Evolutionary conservation across 2,329 filamentous ascomycete genomes (phyloP).

Genomic region (Verticillium tricorpus): DNA sequence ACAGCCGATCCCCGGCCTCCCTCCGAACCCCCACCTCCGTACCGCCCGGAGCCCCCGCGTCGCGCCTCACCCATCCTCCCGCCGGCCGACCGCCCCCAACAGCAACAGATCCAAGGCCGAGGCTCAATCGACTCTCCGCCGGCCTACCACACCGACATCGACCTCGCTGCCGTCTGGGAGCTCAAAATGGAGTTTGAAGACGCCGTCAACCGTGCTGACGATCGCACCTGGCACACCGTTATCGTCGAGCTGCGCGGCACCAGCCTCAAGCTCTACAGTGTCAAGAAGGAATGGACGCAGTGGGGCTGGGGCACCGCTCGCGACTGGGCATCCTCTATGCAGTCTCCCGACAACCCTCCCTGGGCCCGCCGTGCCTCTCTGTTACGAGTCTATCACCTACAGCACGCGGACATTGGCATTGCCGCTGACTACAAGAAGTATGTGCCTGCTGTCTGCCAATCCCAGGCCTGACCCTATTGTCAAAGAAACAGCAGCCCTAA

Average conservation of each 20-base stretch:
- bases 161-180: conserved; percentile 52
- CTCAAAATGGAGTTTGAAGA: conserved; percentile 64
- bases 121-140: conserved; percentile 42
- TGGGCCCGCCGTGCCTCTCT: conserved; percentile 52
- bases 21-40: conserved; percentile 40
- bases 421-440: conserved; percentile 69
- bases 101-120: background rate
- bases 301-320: conserved; percentile 43
- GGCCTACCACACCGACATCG: conserved; percentile 52
- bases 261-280: conserved; percentile 59
- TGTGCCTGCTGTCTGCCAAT: conserved; percentile 20
- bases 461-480: background rate
- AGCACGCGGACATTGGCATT: conserved; percentile 71
- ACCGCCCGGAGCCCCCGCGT: conserved; percentile 16
- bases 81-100: background rate
- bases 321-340: conserved; percentile 37
- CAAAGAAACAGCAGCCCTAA: background rate
- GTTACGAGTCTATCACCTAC: conserved; percentile 64
- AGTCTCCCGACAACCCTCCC: conserved; percentile 42
- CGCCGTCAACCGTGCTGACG: conserved; percentile 56
- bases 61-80: background rate
- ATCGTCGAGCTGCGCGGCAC: conserved; percentile 65
- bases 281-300: conserved; percentile 55
- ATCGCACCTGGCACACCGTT: conserved; percentile 60
- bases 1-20: conserved; percentile 36